A percentile compares a stretch with the other conserved stretches of the same genome.
Evolutionary conservation across 208 protist species (phyloP).

Genomic region (Wallacemonas sp.): DNA sequence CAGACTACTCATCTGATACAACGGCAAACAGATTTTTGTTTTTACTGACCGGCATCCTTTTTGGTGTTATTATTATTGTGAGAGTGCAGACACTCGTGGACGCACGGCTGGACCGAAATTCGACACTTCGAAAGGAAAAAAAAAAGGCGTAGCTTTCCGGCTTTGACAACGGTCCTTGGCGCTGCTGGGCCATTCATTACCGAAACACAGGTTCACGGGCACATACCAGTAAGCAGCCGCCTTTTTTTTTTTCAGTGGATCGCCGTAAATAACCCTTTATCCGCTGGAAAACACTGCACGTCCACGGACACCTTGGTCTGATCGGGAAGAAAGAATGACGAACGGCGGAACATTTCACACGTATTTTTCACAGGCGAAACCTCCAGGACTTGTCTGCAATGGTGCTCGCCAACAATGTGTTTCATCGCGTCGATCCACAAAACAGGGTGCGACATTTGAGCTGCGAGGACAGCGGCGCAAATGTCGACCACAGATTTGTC

Average conservation of each 20-base stretch:
- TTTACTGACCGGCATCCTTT: background rate
- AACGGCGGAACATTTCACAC: slow-evolving; percentile 74
- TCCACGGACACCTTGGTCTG: background rate
- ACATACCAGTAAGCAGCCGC: no score
- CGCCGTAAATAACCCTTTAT: slow-evolving; percentile 7
- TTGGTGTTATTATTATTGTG: background rate
- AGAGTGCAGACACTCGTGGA: no score
- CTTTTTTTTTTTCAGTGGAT: no score
- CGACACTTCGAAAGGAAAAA: background rate
- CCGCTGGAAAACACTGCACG: slow-evolving; percentile 25
- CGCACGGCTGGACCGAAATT: no score
- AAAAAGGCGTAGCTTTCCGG: no score
- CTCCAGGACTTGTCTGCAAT: slow-evolving; percentile 48
- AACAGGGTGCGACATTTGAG: slow-evolving; percentile 77
- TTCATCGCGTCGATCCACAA: slow-evolving; percentile 85
- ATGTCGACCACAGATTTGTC: slow-evolving; percentile 61
- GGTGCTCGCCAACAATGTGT: slow-evolving; percentile 38
- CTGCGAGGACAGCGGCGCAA: slow-evolving; percentile 67
- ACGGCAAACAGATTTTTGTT: background rate
- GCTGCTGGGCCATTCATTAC: no score
- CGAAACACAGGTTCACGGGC: no score
- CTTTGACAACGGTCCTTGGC: no score
- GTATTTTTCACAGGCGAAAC: slow-evolving; percentile 58
- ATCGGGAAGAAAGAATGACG: slow-evolving; percentile 23
- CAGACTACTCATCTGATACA: background rate